A percentile compares a stretch with the other conserved stretches of the same genome.
phyloP scores from a whole-genome alignment of 345 rosid species.

The Salix suchowensis region DNA sequence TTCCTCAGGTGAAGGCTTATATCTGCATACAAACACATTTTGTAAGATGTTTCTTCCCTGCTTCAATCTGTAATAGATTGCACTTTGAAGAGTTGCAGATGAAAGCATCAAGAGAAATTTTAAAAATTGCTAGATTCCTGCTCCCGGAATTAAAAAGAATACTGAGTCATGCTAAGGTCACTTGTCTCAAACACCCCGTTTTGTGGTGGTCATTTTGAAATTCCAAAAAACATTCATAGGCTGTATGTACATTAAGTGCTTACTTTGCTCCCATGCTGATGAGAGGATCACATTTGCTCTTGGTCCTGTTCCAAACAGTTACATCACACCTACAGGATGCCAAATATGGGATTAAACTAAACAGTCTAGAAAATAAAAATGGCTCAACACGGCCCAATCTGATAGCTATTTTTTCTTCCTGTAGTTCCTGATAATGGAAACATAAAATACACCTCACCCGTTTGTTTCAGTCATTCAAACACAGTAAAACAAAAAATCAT shows the following conservation, averaged over 20 bases:
- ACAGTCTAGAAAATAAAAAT: neutral
- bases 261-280: slow-evolving; percentile 80
- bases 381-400: neutral
- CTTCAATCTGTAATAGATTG: neutral
- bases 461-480: neutral
- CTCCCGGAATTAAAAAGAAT: too few species aligned
- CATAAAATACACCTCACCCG: neutral
- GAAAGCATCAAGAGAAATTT: neutral
- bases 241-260: slow-evolving; percentile 23
- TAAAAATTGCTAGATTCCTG: neutral
- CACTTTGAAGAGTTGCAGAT: neutral
- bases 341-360: slow-evolving; percentile 8
- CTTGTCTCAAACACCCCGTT: too few species aligned
- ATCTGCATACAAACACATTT: slow-evolving; percentile 34
- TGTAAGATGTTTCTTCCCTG: neutral
- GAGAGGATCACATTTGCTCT: slow-evolving; percentile 89
- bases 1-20: slow-evolving; percentile 76
- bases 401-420: neutral
- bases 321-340: slow-evolving; percentile 62
- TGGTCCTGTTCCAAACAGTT: slow-evolving; percentile 87
- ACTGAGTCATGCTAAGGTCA: too few species aligned
- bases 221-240: neutral
- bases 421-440: neutral
- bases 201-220: neutral
- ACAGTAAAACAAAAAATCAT: slow-evolving; percentile 8